Conservation (phyloP, 2,329 filamentous ascomycete genomes). For the Phyllosticta citriasiana region DNA sequence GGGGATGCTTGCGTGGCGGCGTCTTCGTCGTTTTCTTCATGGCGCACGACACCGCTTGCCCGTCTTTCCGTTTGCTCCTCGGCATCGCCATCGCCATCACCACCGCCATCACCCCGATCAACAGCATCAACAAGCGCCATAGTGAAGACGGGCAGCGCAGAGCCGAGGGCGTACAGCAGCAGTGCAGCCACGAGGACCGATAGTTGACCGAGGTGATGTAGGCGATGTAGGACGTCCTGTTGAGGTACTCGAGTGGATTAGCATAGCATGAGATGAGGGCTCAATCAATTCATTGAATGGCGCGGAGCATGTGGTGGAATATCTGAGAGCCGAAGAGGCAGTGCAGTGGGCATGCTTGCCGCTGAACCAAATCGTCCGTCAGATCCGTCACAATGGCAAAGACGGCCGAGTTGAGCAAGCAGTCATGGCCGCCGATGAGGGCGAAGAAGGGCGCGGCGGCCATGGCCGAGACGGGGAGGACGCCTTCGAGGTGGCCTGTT, state of each 20-base stretch:
- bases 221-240: slow-evolving; percentile 25
- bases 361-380: slow-evolving; percentile 22
- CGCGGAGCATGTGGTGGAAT: too few relatives aligned
- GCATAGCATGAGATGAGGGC: neutral
- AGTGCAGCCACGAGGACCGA: slow-evolving; percentile 16
- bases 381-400: slow-evolving; percentile 25
- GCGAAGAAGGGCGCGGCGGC: slow-evolving; percentile 22
- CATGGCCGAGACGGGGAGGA: slow-evolving; percentile 23
- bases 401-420: slow-evolving; percentile 26
- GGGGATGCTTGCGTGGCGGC: too few relatives aligned
- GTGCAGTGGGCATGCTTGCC: slow-evolving; percentile 11
- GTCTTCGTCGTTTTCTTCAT: neutral
- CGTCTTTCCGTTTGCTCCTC: neutral
- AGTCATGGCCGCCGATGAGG: slow-evolving; percentile 24
- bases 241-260: neutral
- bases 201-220: slow-evolving; percentile 20
- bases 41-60: too few relatives aligned
- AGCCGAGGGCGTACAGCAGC: slow-evolving; percentile 28
- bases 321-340: neutral
- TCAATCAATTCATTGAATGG: too few relatives aligned
- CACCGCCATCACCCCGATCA: neutral
- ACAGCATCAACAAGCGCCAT: slow-evolving; percentile 27
- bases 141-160: slow-evolving; percentile 28
- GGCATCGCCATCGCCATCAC: neutral
- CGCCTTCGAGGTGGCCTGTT: slow-evolving; percentile 17